Evolutionary conservation across 2,329 filamentous ascomycete genomes (phyloP).

Genomic region (Geoglossum cookeanum): DNA sequence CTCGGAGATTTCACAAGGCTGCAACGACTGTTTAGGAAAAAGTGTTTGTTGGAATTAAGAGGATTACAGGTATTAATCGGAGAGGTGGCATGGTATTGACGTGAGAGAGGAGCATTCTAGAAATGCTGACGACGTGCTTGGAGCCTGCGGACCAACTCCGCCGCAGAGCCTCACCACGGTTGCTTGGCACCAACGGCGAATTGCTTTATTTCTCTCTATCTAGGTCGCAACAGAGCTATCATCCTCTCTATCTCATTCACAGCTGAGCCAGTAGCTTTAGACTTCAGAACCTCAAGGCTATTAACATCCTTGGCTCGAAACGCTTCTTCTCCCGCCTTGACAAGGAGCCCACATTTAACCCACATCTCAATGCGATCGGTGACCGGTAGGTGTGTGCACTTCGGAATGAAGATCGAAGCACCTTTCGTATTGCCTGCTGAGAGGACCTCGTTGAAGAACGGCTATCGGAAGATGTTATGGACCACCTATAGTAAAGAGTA

Average conservation of each 20-base stretch:
- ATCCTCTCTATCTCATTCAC: slow-evolving; percentile 69
- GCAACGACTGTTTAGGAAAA: not conserved
- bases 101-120: not conserved
- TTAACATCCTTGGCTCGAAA: slow-evolving; percentile 61
- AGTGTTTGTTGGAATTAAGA: not conserved
- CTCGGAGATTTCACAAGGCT: not conserved
- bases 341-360: slow-evolving; percentile 80
- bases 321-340: slow-evolving; percentile 83
- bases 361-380: slow-evolving; percentile 76
- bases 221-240: slow-evolving; percentile 32
- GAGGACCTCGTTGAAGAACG: slow-evolving; percentile 79
- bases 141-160: not conserved
- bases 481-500: slow-evolving; percentile 4
- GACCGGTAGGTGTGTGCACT: slow-evolving; percentile 46
- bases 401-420: slow-evolving; percentile 67
- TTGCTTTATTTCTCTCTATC: slow-evolving; percentile 18
- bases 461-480: slow-evolving; percentile 27
- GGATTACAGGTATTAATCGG: not conserved
- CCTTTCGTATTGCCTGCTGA: slow-evolving; percentile 79
- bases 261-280: slow-evolving; percentile 51
- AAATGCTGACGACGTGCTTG: not conserved
- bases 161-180: not conserved
- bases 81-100: not conserved
- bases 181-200: too few species aligned
- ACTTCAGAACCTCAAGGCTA: slow-evolving; percentile 52